Evolutionary conservation across 2,329 filamentous ascomycete genomes (phyloP).

Genomic region (Aspergillus pseudoviridinutans): DNA sequence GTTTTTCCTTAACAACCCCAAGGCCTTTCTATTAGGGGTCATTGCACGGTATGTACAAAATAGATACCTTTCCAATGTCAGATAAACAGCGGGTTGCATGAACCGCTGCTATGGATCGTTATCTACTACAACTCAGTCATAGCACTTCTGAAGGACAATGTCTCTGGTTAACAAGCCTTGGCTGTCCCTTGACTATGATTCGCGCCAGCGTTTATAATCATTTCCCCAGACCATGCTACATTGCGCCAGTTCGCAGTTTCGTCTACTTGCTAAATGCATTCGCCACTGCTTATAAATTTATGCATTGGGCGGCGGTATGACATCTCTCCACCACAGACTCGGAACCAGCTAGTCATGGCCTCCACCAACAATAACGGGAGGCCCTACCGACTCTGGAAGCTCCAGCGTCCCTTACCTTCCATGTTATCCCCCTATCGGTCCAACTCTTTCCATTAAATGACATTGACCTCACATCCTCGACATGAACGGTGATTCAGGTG

Average conservation of each 20-base stretch:
- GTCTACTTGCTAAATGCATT: neutral
- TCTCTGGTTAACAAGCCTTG: neutral
- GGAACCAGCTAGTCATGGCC: constrained; percentile 15
- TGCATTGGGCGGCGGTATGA: constrained; percentile 4
- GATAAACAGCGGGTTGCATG: neutral
- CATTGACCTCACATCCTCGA: constrained; percentile 4
- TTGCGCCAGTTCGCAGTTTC: neutral
- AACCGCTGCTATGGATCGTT: neutral
- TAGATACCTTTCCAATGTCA: constrained; percentile 3
- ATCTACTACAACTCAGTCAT: neutral
- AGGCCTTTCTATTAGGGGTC: constrained; percentile 11
- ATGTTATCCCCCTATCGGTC: neutral
- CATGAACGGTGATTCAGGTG: constrained; percentile 36
- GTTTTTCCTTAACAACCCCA: constrained; percentile 9
- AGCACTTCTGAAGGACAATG: neutral
- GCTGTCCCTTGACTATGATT: neutral
- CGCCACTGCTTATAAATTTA: neutral
- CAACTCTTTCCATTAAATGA: neutral
- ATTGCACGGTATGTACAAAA: constrained; percentile 26
- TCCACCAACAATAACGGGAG: constrained; percentile 11
- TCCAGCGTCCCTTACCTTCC: neutral
- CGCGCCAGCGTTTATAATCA: neutral
- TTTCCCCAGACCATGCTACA: neutral
- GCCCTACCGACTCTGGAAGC: constrained; percentile 1
- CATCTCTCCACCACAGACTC: constrained; percentile 16